Base-by-base conservation (phyloP, 225 moss, liverwort and hornwort species). In the Bryoerythrophyllum caledonicum region DNA sequence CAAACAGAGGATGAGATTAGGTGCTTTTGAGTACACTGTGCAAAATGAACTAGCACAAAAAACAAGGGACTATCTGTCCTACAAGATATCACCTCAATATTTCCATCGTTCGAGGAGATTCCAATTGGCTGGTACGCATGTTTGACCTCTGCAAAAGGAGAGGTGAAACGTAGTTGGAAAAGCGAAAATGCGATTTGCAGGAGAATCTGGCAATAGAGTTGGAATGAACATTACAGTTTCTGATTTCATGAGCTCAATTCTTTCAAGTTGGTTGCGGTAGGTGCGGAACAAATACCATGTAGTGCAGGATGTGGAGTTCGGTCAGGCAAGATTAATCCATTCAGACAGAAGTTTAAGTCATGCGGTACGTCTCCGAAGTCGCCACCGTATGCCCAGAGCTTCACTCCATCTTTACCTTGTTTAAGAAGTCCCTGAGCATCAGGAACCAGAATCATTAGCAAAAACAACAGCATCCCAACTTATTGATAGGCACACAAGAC, bases 371-470 rank as follows among this genome's bases (percentile, higher is more conserved):
- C 99, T 66, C 99, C 95, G 78, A 99, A 99, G 74, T 99, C 99
- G 49, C 99, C 99, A 81, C 99, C 99, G 65, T 99, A 99, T 5
- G 92, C 99, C 99, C 99, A 99, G 80, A 86, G 77, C 63, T 95
- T 95, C 65, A 82, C 35, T 55, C 91, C 90, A 73, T 91, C 88
- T 63, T 74, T 63, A 20, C 90, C 95, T 74, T 80, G 80, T 91
- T 92, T 99, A 63, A 92, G 77, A 81, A 99, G 89, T 49, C 99
- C 99, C 93, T 94, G 80, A 52, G 64, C 54, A 75, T 7, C 74
- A 60, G 11, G 73, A 48, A 38, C 34, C 32, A 52, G 57, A 72
- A 73, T 25, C 43, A 37, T 85, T 64, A 79, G 60, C 25, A 71
- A 30, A 37, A 51, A 57, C 52, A 53, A 69, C 23, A 68, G 43